A percentile compares a stretch with the other conserved stretches of the same genome.
phyloP scores from a whole-genome alignment of 2,329 filamentous ascomycete species.

The Cladosporium sp. region DNA sequence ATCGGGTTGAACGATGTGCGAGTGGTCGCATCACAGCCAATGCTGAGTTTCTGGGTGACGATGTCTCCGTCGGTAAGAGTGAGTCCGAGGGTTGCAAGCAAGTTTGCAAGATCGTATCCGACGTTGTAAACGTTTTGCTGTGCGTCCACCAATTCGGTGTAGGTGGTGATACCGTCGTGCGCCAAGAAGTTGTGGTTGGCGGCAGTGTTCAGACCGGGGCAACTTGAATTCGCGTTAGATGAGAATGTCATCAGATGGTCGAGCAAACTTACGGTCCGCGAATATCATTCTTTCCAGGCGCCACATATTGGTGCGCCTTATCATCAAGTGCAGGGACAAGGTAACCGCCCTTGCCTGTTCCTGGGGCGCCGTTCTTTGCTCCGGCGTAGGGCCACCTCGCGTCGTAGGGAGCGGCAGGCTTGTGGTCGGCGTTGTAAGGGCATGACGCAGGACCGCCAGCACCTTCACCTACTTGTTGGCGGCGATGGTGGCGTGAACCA shows the following conservation, averaged over 20 bases:
- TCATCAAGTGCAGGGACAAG: slow-evolving; percentile 48
- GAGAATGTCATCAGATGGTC: not conserved
- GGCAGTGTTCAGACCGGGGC: slow-evolving; percentile 47
- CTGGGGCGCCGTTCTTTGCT: slow-evolving; percentile 46
- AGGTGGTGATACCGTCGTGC: slow-evolving; percentile 47
- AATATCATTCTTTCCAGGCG: slow-evolving; percentile 44
- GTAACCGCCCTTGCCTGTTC: slow-evolving; percentile 47
- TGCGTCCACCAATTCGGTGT: slow-evolving; percentile 49
- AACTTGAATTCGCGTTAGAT: slow-evolving; percentile 29
- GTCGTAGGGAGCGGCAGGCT: slow-evolving; percentile 40
- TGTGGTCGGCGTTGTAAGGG: slow-evolving; percentile 45
- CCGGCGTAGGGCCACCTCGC: slow-evolving; percentile 46
- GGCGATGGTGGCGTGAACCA: slow-evolving; percentile 23
- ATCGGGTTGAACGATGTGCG: slow-evolving; percentile 42
- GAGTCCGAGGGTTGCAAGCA: slow-evolving; percentile 46
- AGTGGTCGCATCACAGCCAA: slow-evolving; percentile 49
- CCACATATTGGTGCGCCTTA: slow-evolving; percentile 41
- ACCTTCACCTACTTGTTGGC: slow-evolving; percentile 38
- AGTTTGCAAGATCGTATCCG: slow-evolving; percentile 44
- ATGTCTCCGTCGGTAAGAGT: slow-evolving; percentile 45
- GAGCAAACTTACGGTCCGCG: slow-evolving; percentile 35
- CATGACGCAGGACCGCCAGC: slow-evolving; percentile 37
- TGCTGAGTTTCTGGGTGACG: slow-evolving; percentile 46
- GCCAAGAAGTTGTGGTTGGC: slow-evolving; percentile 50
- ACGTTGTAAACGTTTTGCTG: slow-evolving; percentile 52